A percentile compares a stretch with the other conserved stretches of the same genome.
phyloP scores from a whole-genome alignment of 208 protist species.

The Leishmania gerbilli region DNA sequence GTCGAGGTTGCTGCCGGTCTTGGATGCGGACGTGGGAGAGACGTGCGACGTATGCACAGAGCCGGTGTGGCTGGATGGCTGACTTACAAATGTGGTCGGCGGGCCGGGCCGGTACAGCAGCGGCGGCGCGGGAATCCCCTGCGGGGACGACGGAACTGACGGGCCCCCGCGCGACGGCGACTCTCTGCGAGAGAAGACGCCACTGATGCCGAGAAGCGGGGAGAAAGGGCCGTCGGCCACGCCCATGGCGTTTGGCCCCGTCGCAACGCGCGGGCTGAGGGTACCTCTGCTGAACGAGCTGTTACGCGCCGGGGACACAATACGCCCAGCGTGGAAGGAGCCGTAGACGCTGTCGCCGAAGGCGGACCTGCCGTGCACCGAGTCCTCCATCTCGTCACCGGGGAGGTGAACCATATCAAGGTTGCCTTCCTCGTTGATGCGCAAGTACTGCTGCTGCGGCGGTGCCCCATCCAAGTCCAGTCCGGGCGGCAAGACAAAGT shows the following conservation, averaged over 20 bases:
- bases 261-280: slow-evolving; percentile 27
- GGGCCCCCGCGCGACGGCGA: slow-evolving; percentile 49
- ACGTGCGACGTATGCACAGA: slow-evolving; percentile 27
- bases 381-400: slow-evolving; percentile 68
- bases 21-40: slow-evolving; percentile 23
- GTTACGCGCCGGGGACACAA: slow-evolving; percentile 43
- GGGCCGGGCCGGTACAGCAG: slow-evolving; percentile 22
- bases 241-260: slow-evolving; percentile 2
- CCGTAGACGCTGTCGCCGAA: slow-evolving; percentile 46
- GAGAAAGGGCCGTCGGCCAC: slow-evolving; percentile 28
- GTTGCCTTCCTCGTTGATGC: slow-evolving; percentile 82
- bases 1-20: slow-evolving; percentile 24
- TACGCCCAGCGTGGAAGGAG: slow-evolving; percentile 32
- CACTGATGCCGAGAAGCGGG: slow-evolving; percentile 27
- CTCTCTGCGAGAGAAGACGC: slow-evolving; percentile 41
- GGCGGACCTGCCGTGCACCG: slow-evolving; percentile 28
- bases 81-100: slow-evolving; percentile 5
- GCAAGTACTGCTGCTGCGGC: slow-evolving; percentile 71
- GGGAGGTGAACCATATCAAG: slow-evolving; percentile 70
- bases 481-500: slow-evolving; percentile 74
- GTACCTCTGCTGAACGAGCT: slow-evolving; percentile 47
- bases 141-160: slow-evolving; percentile 22
- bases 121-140: slow-evolving; percentile 34
- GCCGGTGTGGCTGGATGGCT: slow-evolving; percentile 15
- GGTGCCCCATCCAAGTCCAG: slow-evolving; percentile 32